Percentiles rank a stretch among this genome's conserved stretches.
Evolutionary conservation across 108 stramenopile genomes (phyloP).

Genomic region (Cylindrotheca fusiformis): DNA sequence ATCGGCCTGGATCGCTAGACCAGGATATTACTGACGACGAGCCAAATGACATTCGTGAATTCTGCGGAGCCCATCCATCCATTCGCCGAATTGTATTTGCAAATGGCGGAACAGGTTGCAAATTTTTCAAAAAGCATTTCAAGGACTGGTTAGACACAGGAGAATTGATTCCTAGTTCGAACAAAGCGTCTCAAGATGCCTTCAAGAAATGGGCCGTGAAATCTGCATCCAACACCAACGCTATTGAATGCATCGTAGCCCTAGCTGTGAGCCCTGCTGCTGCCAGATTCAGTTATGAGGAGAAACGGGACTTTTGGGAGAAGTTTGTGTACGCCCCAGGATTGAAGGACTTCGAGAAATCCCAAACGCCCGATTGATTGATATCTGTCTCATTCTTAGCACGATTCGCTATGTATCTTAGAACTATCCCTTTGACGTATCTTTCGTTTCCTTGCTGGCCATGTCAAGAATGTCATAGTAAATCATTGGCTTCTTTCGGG

Average conservation of each 20-base stretch:
- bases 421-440: too few species aligned
- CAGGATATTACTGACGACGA: conserved; percentile 51
- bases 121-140: conserved; percentile 67
- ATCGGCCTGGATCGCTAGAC: conserved; percentile 59
- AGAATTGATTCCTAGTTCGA: conserved; percentile 16
- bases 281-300: conserved; percentile 54
- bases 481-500: background rate
- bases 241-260: conserved; percentile 39
- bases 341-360: conserved; percentile 34
- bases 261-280: conserved; percentile 71
- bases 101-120: conserved; percentile 59
- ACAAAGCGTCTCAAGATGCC: background rate
- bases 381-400: too few species aligned
- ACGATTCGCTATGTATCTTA: too few species aligned
- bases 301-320: conserved; percentile 81
- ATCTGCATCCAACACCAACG: conserved; percentile 14
- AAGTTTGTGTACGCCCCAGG: conserved; percentile 61
- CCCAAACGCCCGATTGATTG: too few species aligned
- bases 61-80: conserved; percentile 41
- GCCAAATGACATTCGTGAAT: conserved; percentile 65
- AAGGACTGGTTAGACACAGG: conserved; percentile 61
- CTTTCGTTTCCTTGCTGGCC: background rate
- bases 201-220: conserved; percentile 21
- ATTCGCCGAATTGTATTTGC: conserved; percentile 73
- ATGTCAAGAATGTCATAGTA: background rate